Evolutionary conservation across 2,329 filamentous ascomycete genomes (phyloP).

Genomic region (Decorospora gaudefroyi): DNA sequence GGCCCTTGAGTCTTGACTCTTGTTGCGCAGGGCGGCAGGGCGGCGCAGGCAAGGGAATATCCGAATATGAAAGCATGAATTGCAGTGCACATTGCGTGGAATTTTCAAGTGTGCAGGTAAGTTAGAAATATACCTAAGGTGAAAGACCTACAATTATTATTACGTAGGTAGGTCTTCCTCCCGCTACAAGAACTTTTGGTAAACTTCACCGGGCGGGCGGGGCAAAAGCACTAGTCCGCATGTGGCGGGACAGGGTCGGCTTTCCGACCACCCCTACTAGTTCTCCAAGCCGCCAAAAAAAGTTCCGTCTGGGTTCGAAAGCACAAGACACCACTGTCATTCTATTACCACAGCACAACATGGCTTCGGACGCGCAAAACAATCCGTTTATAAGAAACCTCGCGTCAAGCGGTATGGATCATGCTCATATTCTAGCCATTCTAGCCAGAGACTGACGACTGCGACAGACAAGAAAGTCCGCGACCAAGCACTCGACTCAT

Average conservation of each 20-base stretch:
- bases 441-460: constrained; percentile 11
- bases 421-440: not conserved
- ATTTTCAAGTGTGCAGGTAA: not conserved
- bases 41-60: too few relatives aligned
- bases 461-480: constrained; percentile 73
- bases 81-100: not conserved
- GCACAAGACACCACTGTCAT: constrained; percentile 8
- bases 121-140: too few relatives aligned
- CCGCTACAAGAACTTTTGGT: too few relatives aligned
- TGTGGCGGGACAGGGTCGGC: not conserved
- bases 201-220: too few relatives aligned
- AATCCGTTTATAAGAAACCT: constrained; percentile 80
- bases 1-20: too few relatives aligned
- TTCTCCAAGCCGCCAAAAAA: constrained; percentile 24
- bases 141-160: too few relatives aligned
- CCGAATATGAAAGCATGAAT: not conserved
- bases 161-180: too few relatives aligned
- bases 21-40: too few relatives aligned
- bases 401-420: constrained; percentile 73
- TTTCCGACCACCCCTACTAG: constrained; percentile 32
- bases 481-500: constrained; percentile 74
- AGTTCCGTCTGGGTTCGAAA: constrained; percentile 20
- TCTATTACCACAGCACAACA: constrained; percentile 14
- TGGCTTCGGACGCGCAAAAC: constrained; percentile 52
- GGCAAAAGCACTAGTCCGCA: not conserved